phyloP scores from a whole-genome alignment of 805 yeast species.

The Candida suzukii region DNA sequence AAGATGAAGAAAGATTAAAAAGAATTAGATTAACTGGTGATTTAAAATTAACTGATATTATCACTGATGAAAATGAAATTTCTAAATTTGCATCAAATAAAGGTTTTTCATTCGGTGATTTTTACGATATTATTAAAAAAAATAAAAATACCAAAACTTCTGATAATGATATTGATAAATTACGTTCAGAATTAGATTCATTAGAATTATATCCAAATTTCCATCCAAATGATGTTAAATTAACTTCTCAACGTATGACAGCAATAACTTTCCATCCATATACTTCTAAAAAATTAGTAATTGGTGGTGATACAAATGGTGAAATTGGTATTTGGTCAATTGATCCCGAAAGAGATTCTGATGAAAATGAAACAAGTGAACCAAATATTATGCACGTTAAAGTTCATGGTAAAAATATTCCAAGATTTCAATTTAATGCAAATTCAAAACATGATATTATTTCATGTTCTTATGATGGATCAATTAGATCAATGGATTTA shows the following conservation, averaged over 20 bases:
- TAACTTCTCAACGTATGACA: conserved; percentile 68
- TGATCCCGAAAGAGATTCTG: conserved; percentile 19
- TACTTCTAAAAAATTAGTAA: conserved; percentile 47
- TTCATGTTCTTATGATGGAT: conserved; percentile 83
- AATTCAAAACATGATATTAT: conserved; percentile 46
- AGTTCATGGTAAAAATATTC: conserved; percentile 70
- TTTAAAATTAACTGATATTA: conserved; percentile 54
- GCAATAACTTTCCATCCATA: conserved; percentile 75
- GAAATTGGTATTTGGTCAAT: conserved; percentile 86
- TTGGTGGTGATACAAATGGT: conserved; percentile 91
- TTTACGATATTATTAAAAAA: conserved; percentile 45
- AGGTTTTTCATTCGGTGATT: conserved; percentile 63
- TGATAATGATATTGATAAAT: conserved; percentile 34
- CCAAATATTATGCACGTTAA: conserved; percentile 58
- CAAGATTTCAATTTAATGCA: conserved; percentile 45
- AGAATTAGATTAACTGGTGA: conserved; percentile 60
- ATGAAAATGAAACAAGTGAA: conserved; percentile 29
- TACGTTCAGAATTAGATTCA: conserved; percentile 48
- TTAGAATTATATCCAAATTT: conserved; percentile 47
- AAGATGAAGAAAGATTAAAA: conserved; percentile 37
- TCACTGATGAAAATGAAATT: conserved; percentile 15
- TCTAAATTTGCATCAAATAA: conserved; percentile 33
- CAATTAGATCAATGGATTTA: conserved; percentile 68
- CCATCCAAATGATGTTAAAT: conserved; percentile 63
- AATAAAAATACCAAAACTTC: conserved; percentile 18